A percentile compares a stretch with the other conserved stretches of the same genome.
phyloP scores from a whole-genome alignment of 805 yeast species.

The Sugiyamaella floridensis region DNA sequence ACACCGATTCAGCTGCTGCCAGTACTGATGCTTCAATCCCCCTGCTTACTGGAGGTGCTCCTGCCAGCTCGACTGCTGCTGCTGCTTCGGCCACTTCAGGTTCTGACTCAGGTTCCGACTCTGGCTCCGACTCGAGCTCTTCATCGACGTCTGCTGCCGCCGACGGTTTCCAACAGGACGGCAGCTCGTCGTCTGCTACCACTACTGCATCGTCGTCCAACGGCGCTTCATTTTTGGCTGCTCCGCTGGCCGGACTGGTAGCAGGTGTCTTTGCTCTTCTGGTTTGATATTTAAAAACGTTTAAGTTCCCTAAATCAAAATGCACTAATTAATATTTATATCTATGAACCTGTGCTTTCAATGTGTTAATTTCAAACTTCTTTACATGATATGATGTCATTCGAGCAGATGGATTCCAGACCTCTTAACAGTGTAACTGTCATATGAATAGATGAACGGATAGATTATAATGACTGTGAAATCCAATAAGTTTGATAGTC shows the following conservation, averaged over 20 bases:
- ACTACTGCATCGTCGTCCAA: neutral
- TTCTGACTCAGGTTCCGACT: conserved; percentile 8
- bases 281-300: neutral
- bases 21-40: neutral
- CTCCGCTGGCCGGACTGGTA: neutral
- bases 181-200: neutral
- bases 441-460: no score
- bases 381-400: no score
- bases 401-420: no score
- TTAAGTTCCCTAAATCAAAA: neutral
- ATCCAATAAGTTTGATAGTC: no score
- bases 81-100: conserved; percentile 12
- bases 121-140: conserved; percentile 13
- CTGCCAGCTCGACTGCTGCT: conserved; percentile 9
- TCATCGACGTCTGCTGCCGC: neutral
- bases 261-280: neutral
- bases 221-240: neutral
- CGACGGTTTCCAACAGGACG: neutral
- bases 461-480: no score
- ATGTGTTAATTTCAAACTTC: no score
- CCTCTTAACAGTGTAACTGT: no score
- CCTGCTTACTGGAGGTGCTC: conserved; percentile 4
- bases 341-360: no score
- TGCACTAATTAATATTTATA: neutral
- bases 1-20: neutral